Conservation (phyloP, 2,329 filamentous ascomycete genomes). For the Fusarium piperis region DNA sequence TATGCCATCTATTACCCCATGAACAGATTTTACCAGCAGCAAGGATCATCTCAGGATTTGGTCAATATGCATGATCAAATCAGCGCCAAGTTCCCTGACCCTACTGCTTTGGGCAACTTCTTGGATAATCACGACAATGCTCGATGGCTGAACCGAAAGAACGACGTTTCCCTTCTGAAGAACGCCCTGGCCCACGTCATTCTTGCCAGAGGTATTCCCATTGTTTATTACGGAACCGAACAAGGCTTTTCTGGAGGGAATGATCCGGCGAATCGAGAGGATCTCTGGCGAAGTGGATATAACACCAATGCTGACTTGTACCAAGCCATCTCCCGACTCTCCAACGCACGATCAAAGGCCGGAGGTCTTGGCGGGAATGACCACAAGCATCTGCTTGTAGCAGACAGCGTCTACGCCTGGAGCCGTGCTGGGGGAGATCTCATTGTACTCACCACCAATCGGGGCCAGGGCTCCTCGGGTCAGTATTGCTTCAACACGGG, state of each 20-base stretch:
- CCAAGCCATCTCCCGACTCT: conserved; percentile 26
- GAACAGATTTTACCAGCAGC: conserved; percentile 51
- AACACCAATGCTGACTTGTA: conserved; percentile 35
- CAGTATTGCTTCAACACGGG: conserved; percentile 20
- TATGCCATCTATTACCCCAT: conserved; percentile 61
- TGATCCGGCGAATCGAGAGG: conserved; percentile 65
- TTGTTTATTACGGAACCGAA: conserved; percentile 73
- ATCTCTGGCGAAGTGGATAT: conserved; percentile 65
- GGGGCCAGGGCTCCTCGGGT: conserved; percentile 7
- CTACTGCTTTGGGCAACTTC: conserved; percentile 53
- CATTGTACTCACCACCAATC: conserved; percentile 26
- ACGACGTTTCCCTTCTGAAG: conserved; percentile 65
- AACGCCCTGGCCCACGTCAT: conserved; percentile 71
- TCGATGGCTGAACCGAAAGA: conserved; percentile 62
- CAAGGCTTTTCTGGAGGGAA: conserved; percentile 63
- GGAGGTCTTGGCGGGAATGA: conserved; percentile 19
- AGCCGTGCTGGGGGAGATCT: conserved; percentile 20
- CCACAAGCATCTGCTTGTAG: conserved; percentile 22
- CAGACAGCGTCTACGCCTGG: conserved; percentile 16
- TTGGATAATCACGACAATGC: conserved; percentile 69
- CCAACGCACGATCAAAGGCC: conserved; percentile 10
- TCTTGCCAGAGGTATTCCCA: conserved; percentile 68
- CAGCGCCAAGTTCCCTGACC: conserved; percentile 45
- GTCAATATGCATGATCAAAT: conserved; percentile 52
- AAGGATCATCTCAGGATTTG: conserved; percentile 51